Percentiles rank a stretch among this genome's conserved stretches.
Evolutionary conservation across 106 monocot genomes (phyloP).

Genomic region (Allium sativum): DNA sequence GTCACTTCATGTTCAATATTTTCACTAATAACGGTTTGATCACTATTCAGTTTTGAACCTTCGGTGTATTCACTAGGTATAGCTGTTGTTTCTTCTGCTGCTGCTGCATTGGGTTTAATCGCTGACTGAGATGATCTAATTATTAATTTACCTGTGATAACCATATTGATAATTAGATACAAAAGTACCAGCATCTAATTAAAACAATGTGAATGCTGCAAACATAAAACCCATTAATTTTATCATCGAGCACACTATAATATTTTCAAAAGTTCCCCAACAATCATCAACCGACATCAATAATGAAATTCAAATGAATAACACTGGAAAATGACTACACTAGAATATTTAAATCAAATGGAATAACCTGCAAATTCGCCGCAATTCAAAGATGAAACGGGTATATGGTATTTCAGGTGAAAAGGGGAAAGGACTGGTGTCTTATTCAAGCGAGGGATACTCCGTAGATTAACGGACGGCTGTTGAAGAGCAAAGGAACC

Average conservation of each 20-base stretch:
- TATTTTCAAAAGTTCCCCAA: no score
- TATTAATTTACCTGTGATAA: not conserved
- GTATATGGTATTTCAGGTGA: not conserved
- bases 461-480: not conserved
- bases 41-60: conserved; percentile 15
- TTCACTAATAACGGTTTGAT: conserved; percentile 2
- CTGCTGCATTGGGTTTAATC: conserved; percentile 12
- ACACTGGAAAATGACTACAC: no score
- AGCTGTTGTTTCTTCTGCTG: conserved; percentile 26
- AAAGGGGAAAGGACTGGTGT: not conserved
- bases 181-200: not conserved
- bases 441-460: not conserved
- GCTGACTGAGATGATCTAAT: conserved; percentile 2
- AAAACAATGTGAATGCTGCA: no score
- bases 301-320: no score
- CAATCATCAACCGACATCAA: no score
- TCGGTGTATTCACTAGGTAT: conserved; percentile 30
- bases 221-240: no score
- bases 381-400: not conserved
- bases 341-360: no score
- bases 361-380: not conserved
- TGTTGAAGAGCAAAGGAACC: not conserved
- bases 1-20: conserved; percentile 10
- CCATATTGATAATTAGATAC: not conserved
- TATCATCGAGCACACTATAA: no score